Base-by-base conservation (phyloP, 2,329 filamentous ascomycete species). In the Trichoderma sp. region DNA sequence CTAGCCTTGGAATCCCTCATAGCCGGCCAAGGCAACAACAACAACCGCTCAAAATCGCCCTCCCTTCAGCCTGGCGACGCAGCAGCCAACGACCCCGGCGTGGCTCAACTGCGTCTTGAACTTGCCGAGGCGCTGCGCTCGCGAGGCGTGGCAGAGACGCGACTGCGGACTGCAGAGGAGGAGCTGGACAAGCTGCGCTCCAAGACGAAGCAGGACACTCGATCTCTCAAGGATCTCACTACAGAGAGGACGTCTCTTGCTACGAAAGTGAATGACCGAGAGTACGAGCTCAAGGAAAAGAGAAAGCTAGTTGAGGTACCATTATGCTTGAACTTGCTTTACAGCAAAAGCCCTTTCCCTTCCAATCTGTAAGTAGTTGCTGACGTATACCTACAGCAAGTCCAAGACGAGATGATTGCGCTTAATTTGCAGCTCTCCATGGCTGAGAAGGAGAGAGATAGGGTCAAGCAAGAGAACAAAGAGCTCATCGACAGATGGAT, bases 401-500 rank as follows among this genome's bases (percentile, higher is more conserved):
- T 97, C 65, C 95, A 98, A 81, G 94, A 97, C 79, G 96, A 99
- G 79, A 90, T 97, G 80, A 90, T 97, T 61, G 90, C 93, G 1
- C 81, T 97, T 58, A 94, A 94, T 73, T 84, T 98, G 72, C 92
- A 98, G 79, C 84, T 97, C 54, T 94, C 96, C 73, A 88, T 97
- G 83, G 90, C 91, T 3, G 94, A 96, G 78, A 87, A 94, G 77
- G 88, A 89, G 76, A 85, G 87, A 32, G 89, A 90, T 76, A 90
- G 89, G 79, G 82, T 97, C 71, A 87, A 89, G 76, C 86, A 85
- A 69, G 96, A 98, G 78, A 98, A 98, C 77, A 90, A 92, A 76
- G 92, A 97, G 73, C 84, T 99, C 67, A 89, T 97, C 65, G 91
- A 94, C 77, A 86, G 96, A 66, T 98, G 94, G 93, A 94, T 98